Evolutionary conservation across 805 yeast species (phyloP).

Genomic region (Saturnispora gosingensis): DNA sequence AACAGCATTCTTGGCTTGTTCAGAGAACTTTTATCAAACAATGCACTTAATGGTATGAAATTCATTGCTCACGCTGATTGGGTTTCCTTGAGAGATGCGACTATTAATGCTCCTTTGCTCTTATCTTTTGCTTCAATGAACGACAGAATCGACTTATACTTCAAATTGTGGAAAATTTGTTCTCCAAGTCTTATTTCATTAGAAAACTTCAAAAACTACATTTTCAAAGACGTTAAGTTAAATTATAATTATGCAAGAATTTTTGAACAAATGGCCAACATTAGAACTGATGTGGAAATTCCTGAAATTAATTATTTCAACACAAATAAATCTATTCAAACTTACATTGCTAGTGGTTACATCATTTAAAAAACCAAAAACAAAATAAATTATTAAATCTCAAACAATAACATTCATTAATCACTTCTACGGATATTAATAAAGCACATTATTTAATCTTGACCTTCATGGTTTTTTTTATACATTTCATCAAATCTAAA

Average conservation of each 20-base stretch:
- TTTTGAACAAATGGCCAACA: conserved; percentile 29
- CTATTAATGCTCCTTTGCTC: conserved; percentile 37
- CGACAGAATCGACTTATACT: conserved; percentile 44
- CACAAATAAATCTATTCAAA: conserved; percentile 24
- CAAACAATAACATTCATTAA: background rate
- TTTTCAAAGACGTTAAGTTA: conserved; percentile 36
- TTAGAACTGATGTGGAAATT: conserved; percentile 32
- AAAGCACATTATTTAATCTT: background rate
- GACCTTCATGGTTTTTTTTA: background rate
- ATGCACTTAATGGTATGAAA: conserved; percentile 42
- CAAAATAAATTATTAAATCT: background rate
- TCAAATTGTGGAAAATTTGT: conserved; percentile 44
- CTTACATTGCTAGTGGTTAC: conserved; percentile 23
- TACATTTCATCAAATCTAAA: background rate
- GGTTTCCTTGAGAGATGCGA: conserved; percentile 76
- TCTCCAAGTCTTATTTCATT: conserved; percentile 39
- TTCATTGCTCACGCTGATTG: conserved; percentile 78
- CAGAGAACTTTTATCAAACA: conserved; percentile 30
- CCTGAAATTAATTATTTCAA: conserved; percentile 32
- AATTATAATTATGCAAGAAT: conserved; percentile 33
- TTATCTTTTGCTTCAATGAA: conserved; percentile 24
- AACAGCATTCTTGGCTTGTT: conserved; percentile 39
- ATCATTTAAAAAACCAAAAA: background rate
- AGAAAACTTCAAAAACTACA: conserved; percentile 37
- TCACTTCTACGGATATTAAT: background rate